Evolutionary conservation across 805 yeast genomes (phyloP), one percentile per base, ranked within the genome.

Genomic region (Saturnispora hagleri): DNA sequence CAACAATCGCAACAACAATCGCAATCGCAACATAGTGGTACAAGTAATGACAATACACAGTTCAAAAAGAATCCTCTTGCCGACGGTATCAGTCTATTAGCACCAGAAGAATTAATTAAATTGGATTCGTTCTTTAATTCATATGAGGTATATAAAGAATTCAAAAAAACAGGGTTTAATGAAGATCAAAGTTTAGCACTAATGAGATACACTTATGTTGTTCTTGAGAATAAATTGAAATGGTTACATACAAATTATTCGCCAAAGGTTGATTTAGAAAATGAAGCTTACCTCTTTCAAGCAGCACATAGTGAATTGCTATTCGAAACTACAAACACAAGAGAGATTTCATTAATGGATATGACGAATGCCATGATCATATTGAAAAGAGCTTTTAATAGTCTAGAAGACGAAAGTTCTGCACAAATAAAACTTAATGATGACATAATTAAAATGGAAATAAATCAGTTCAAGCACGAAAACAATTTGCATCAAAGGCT

Each of bases 261-360:
- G 4, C 81, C 78, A 22, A 68, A 68, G 27, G 80, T 81, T 55
- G 96, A 89, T 58, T 69, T 89, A 15, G 96, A 90, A 56, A 91
- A 90, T 60, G 97, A 91, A 60, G 77, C 80, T 22, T 93, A 91
- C 62, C 69, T 93, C 13, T 90, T 89, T 65, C 91, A 89, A 63
- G 95, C 97, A 33, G 96, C 97, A 0, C 88, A 88, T 55, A 84
- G 90, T 51, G 98, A 91, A 65, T 68, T 91, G 36, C 69, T 84
- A 47, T 87, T 85, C 44, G 96, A 89, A 59, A 79, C 89, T 24
- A 81, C 84, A 41, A 75, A 82, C 41, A 77, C 84, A 31, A 71
- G 97, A 57, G 89, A 84, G 56, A 70, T 73, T 12, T 86, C 87
- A 55, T 72, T 85, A 50, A 82, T 81, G 57, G 84, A 82, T 50